Evolutionary conservation across 805 yeast species (phyloP), one percentile per base, ranked within the genome.

Genomic region (Cyberlindnera euphorbiiphila): DNA sequence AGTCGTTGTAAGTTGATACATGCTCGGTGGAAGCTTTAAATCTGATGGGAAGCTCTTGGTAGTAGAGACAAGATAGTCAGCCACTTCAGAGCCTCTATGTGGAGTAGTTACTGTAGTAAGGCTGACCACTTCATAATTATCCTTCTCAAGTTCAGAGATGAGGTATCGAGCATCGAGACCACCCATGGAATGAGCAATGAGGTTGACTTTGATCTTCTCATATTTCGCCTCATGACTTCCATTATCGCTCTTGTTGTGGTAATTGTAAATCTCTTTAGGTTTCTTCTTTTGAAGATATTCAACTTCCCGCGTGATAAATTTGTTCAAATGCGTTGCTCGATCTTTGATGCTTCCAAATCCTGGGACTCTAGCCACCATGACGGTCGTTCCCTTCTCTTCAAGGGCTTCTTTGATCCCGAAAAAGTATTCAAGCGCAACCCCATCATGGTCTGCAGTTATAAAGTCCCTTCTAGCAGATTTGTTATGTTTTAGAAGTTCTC

Each of bases 141-240:
- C 55, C 29, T 51, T 35, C 41, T 56, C 62, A 4, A 83, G 55
- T 33, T 72, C 65, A 1, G 85, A 70, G 2, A 87, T 83, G 46
- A 89, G 59, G 54, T 78, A 85, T 35, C 97, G 64, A 23, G 88
- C 76, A 54, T 89, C 96, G 21, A 88, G 62, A 0, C 97, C 97
- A 5, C 97, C 97, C 96, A 88, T 87, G 0, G 96, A 86, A 56
- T 88, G 97, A 6, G 93, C 93, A 18, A 88, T 68, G 29, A 88
- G 57, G 53, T 89, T 89, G 12, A 88, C 69, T 42, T 76, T 78
- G 15, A 77, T 46, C 10, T 62, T 64, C 18, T 59, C 56, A 12
- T 51, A 48, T 9, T 46, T 43, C 18, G 48, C 40, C 15, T 48
- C 34, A 11, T 53, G 49, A 1, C 42, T 21, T 11, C 44, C 26